phyloP scores from a whole-genome alignment of 2,329 filamentous ascomycete species.

The Ascochyta lentis region DNA sequence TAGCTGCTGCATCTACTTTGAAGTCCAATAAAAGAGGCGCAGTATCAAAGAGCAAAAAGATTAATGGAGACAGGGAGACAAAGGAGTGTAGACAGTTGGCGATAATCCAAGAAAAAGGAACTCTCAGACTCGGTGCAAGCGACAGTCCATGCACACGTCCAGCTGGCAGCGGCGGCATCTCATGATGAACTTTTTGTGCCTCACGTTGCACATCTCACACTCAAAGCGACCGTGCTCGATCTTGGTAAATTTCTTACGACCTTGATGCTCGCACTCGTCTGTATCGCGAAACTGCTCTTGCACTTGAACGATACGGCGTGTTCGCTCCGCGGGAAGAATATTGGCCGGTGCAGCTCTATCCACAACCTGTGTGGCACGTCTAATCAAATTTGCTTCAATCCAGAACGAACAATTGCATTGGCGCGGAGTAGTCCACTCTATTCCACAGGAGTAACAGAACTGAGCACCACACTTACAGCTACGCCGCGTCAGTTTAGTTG shows the following conservation, averaged over 20 bases:
- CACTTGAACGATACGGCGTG: slow-evolving; percentile 17
- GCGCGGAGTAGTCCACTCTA: background rate
- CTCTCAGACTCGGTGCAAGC: slow-evolving; percentile 13
- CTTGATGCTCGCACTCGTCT: slow-evolving; percentile 26
- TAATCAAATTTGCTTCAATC: too few species aligned
- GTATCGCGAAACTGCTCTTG: slow-evolving; percentile 17
- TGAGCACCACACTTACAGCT: slow-evolving; percentile 66
- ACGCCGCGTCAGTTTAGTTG: too few species aligned
- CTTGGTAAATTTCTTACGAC: too few species aligned
- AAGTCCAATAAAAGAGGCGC: too few species aligned
- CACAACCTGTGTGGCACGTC: slow-evolving; percentile 27
- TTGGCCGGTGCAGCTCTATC: slow-evolving; percentile 15
- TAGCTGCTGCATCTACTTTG: too few species aligned
- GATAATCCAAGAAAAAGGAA: too few species aligned
- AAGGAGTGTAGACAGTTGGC: background rate
- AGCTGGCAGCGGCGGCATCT: slow-evolving; percentile 24
- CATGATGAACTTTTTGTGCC: slow-evolving; percentile 26
- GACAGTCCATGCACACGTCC: slow-evolving; percentile 27
- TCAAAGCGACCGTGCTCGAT: slow-evolving; percentile 9
- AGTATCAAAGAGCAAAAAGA: background rate
- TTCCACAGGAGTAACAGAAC: background rate
- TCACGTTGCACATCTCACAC: slow-evolving; percentile 26
- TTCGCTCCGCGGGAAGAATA: slow-evolving; percentile 14
- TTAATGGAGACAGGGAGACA: background rate
- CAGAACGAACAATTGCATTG: too few species aligned